Evolutionary conservation across 352 stramenopile species (phyloP), one percentile per base, ranked within the genome.

Genomic region (Phytophthora hybrid): DNA sequence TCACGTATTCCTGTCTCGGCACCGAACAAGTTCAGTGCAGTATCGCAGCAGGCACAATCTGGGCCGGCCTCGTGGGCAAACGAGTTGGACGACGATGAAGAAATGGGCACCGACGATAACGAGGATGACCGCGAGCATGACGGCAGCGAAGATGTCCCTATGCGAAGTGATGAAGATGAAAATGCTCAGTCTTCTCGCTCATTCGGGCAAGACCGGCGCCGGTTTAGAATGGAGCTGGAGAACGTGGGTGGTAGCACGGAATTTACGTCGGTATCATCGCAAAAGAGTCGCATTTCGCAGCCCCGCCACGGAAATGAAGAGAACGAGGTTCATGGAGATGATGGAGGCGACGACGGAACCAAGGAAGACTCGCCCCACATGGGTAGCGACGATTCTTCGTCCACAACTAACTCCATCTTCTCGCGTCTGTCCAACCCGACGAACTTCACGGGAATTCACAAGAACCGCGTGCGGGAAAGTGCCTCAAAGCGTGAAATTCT

Each of bases 371-470:
- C 84, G 11, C 81, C 83, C 2, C 87, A 82, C 4, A 66, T 90
- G 26, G 79, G 80, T 3, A 94, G 87, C 53, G 88, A 93, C 37
- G 89, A 93, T 54, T 91, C 85, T 21, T 84, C 79, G 0, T 82
- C 85, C 0, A 80, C 77, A 10, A 77, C 76, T 6, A 76, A 80
- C 13, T 93, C 85, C 0, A 97, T 97, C 37, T 97, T 97, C 56
- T 92, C 88, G 14, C 82, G 90, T n/a, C 79, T 97, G 5, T 91
- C 90, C 0, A 96, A 97, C 44, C 90, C 90, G 49, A 95, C 76
- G 31, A 97, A 95, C 62, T 97, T 97, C 41, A 97, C 90, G 19
- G 90, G 90, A 18, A 97, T 95, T 63, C 90, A 97, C 82, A 95
- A 95, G 74, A 94, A 95, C 54, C 88, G 90, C 5, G 84, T 93